Base-by-base conservation (phyloP, 305 asterid genomes). In the Fraxinus floribunda region DNA sequence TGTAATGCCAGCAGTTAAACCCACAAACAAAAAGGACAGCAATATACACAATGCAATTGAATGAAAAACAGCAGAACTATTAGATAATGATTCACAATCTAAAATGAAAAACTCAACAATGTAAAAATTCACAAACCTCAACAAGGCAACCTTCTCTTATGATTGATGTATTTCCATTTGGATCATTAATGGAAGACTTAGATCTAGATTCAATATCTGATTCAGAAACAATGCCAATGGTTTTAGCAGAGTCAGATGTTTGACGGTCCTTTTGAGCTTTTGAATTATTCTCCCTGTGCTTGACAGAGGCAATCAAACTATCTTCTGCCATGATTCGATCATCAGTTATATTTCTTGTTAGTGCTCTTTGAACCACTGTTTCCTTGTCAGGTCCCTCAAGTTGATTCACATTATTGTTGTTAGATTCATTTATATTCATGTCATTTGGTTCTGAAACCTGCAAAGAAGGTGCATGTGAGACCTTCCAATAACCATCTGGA, bases 401-500 rank as follows among this genome's bases (percentile, higher is more conserved):
- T 78, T 80, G 89, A 76, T 82, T 89, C 85, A 68, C 82, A 80
- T 81, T 83, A 32, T 80, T 79, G 76, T 64, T 71, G 78, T 79
- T 39, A n/a, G 86, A 83, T 49, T 77, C 86, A 77, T 60, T 81
- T 66, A 71, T 85, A 77, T 78, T 89, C 82, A 26, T 68, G 79
- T 88, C 88, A 66, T 76, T 80, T 72, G 88, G 49, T 64, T 86
- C 83, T 75, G 86, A 81, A 75, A 80, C 87, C 83, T 88, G 89
- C 55, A 77, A 64, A 78, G 81, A 70, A 36, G 78, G 86, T 83
- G 46, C 84, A 78, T 85, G 86, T 6, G 87, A 44, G 78, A 66
- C 86, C 86, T 92, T 92, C 96, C 95, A 93, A 84, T 92, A 93
- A 73, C 88, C 88, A 77, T 88, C 91, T 2, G 94, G 98, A 57